These are phyloP conservation scores for Fistulina hepatica DNA, from an alignment of 1,284 basidiomycete genomes.

Conservation along the genomic window DNA sequence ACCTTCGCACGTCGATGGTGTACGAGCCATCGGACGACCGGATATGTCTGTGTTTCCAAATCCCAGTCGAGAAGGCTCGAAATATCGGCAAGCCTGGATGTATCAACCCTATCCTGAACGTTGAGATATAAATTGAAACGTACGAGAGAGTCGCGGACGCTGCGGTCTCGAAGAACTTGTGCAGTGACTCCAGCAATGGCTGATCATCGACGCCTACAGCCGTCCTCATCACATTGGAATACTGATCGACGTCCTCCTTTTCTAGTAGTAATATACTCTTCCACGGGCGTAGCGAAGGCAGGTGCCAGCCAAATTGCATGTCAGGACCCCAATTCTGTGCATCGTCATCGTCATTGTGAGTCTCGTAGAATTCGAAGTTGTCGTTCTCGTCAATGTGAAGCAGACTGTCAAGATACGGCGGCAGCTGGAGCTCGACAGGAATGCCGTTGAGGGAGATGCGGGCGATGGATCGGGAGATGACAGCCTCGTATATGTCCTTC, in stretches of 20 bases:
- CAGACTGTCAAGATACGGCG: slow-evolving; percentile 62
- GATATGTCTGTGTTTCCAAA: slow-evolving; percentile 76
- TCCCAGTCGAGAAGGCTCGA: slow-evolving; percentile 80
- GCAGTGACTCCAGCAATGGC: slow-evolving; percentile 54
- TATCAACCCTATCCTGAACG: background rate
- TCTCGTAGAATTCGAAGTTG: slow-evolving; percentile 29
- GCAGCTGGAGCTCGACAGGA: slow-evolving; percentile 72
- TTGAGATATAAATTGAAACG: slow-evolving; percentile 18
- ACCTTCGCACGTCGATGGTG: slow-evolving; percentile 84
- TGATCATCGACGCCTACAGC: slow-evolving; percentile 55
- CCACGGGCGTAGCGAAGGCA: slow-evolving; percentile 81
- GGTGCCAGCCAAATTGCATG: slow-evolving; percentile 55
- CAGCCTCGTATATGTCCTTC: slow-evolving; percentile 63
- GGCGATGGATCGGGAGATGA: slow-evolving; percentile 62
- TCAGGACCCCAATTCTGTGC: slow-evolving; percentile 57
- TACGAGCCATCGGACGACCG: slow-evolving; percentile 82
- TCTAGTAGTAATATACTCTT: slow-evolving; percentile 79
- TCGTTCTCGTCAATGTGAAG: slow-evolving; percentile 53
- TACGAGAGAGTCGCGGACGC: slow-evolving; percentile 57
- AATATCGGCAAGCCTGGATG: slow-evolving; percentile 70
- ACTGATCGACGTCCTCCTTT: slow-evolving; percentile 45
- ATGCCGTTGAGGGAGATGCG: slow-evolving; percentile 67
- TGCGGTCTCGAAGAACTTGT: slow-evolving; percentile 58
- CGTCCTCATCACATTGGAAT: slow-evolving; percentile 47
- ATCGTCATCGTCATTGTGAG: slow-evolving; percentile 34